Evolutionary conservation across 805 yeast genomes (phyloP).

Genomic region (Zygotorulaspora sp.): DNA sequence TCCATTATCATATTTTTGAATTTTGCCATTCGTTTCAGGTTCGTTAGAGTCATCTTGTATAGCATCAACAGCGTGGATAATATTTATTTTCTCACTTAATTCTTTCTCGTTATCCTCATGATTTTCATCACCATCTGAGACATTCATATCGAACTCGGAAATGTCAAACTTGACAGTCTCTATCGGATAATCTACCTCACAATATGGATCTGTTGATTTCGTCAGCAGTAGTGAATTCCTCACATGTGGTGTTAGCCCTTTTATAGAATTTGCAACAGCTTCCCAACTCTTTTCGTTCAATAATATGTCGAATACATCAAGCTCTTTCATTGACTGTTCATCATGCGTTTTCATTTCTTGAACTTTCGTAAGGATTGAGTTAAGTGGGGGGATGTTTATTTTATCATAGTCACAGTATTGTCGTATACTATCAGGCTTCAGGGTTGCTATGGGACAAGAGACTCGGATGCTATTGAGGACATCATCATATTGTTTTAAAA

Average conservation of each 20-base stretch:
- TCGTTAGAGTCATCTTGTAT: constrained; percentile 16
- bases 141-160: constrained; percentile 12
- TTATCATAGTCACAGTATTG: constrained; percentile 9
- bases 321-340: constrained; percentile 37
- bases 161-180: constrained; percentile 41
- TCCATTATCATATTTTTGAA: constrained; percentile 14
- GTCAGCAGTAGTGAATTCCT: constrained; percentile 32
- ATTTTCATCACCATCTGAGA: constrained; percentile 4
- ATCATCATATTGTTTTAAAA: constrained; percentile 15
- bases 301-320: constrained; percentile 26
- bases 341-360: constrained; percentile 36
- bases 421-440: constrained; percentile 23
- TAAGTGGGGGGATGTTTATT: constrained; percentile 2
- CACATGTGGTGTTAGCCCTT: constrained; percentile 37
- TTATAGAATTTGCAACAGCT: constrained; percentile 24
- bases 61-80: constrained; percentile 1
- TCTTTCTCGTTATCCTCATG: constrained; percentile 19
- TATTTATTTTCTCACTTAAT: constrained; percentile 2
- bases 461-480: constrained; percentile 21
- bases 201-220: constrained; percentile 49
- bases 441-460: constrained; percentile 3
- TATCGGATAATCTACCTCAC: constrained; percentile 45
- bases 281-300: constrained; percentile 32
- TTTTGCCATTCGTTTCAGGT: constrained; percentile 16
- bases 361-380: constrained; percentile 34